Percentiles rank a stretch among this genome's conserved stretches.
Evolutionary conservation across 176 grass and related monocot species (phyloP).

Genomic region (Canna indica): DNA sequence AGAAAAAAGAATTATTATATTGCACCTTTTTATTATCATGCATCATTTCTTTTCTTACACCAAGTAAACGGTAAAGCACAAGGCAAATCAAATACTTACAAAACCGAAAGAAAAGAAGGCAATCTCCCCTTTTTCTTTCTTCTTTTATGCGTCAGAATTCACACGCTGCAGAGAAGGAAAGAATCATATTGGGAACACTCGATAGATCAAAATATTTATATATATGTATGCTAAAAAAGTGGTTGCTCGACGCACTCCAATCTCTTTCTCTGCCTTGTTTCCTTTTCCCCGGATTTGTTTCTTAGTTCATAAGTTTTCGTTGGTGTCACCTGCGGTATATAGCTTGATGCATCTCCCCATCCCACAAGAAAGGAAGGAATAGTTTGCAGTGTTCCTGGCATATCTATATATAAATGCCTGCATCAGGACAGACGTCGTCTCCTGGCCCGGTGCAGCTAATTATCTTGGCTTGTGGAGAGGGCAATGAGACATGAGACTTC

Average conservation of each 20-base stretch:
- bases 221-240: background rate
- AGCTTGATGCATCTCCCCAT: background rate
- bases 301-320: background rate
- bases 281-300: background rate
- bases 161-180: background rate
- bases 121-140: background rate
- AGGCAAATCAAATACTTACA: background rate
- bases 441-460: too few species aligned
- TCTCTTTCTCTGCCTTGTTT: background rate
- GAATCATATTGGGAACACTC: background rate
- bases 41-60: background rate
- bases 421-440: background rate
- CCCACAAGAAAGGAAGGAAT: conserved; percentile 8
- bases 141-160: conserved; percentile 5
- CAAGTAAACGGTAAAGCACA: background rate
- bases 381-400: background rate
- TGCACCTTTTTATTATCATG: background rate
- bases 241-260: background rate
- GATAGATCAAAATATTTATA: background rate
- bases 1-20: background rate
- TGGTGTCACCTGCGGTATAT: background rate
- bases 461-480: background rate
- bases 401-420: background rate
- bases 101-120: background rate
- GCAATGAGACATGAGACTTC: background rate